Evolutionary conservation across 495 filamentous ascomycete genomes (phyloP), one percentile per base, ranked within the genome.

Genomic region (Pyrenula aspistea): DNA sequence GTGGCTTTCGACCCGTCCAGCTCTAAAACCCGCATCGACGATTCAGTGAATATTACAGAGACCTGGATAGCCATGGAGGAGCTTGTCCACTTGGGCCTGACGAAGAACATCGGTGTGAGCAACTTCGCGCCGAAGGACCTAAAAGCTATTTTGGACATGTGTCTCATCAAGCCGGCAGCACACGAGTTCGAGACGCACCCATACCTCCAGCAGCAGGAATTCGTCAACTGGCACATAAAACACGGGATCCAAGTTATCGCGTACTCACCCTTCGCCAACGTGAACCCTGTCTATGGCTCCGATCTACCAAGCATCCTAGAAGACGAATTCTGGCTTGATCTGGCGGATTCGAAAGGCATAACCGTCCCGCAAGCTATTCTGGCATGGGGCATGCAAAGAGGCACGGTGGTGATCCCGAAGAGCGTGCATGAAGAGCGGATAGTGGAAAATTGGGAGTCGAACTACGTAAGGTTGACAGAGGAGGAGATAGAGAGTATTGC

Each of bases 131-230:
- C 79, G 55, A 70, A 71, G 55, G 90, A 84, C 65, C 77, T 95
- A 1, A 79, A 90, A 65, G 71, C 90, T 65, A 74, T 94, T 49
- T 78, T 93, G 4, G 74, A 81, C 2, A 71, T 85, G 53, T 81
- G 79, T 53, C 77, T 70, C 25, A 71, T 91, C 48, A 67, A 84
- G 0, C 90, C 90, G 11, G 88, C 89, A n/a, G 86, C 83, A 59
- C 93, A 94, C 73, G 89, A 94, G 80, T 90, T 94, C 65, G 90
- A 95, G 73, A 91, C 91, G 73, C 87, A 91, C 73, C 74, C 74
- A 10, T 80, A 71, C 70, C 67, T 87, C 31, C 83, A 85, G 65
- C 83, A 87, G 63, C 66, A 67, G 19, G 70, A 70, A 0, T 86
- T 86, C 57, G 65, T 65, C 22, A 67, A 80, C n/a, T 87, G 65